Evolutionary conservation across 176 grass and related monocot species (phyloP).

Genomic region (Saccharum spontaneum): DNA sequence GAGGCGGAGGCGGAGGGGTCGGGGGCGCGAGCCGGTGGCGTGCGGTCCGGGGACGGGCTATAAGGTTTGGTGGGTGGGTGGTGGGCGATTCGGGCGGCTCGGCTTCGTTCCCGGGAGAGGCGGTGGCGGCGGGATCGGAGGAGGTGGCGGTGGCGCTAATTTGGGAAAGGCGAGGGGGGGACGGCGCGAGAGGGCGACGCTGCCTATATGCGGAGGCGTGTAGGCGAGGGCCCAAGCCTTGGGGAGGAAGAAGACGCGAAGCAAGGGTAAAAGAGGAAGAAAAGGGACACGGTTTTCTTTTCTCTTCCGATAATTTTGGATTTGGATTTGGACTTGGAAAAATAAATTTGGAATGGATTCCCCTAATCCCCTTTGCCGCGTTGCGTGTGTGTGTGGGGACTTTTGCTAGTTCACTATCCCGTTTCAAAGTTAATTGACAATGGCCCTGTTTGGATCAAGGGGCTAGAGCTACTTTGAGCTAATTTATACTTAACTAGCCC

Average conservation of each 20-base stretch:
- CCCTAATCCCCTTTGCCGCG: too few species aligned
- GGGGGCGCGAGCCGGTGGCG: background rate
- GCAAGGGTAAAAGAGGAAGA: background rate
- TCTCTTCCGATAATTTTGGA: background rate
- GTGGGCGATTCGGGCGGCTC: slow-evolving; percentile 19
- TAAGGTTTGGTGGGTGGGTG: slow-evolving; percentile 3
- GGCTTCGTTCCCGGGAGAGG: slow-evolving; percentile 39
- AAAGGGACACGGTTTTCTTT: background rate
- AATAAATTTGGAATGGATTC: background rate
- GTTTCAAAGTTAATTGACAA: too few species aligned
- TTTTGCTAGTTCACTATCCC: too few species aligned
- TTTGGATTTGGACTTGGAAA: background rate
- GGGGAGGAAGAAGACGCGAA: slow-evolving; percentile 45
- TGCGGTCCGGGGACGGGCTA: background rate
- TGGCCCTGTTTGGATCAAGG: too few species aligned
- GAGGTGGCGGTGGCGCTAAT: slow-evolving; percentile 38
- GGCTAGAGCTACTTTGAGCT: too few species aligned
- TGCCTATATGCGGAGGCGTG: background rate
- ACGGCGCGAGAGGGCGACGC: background rate
- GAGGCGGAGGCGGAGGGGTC: background rate
- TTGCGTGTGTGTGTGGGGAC: too few species aligned
- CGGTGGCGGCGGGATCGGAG: background rate
- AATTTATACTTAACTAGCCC: too few species aligned
- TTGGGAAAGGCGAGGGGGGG: slow-evolving; percentile 35
- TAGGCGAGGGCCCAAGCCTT: slow-evolving; percentile 16